A percentile compares a stretch with the other conserved stretches of the same genome.
Evolutionary conservation across 257 asterid species (phyloP).

Genomic region (Nicotiana benthamiana): DNA sequence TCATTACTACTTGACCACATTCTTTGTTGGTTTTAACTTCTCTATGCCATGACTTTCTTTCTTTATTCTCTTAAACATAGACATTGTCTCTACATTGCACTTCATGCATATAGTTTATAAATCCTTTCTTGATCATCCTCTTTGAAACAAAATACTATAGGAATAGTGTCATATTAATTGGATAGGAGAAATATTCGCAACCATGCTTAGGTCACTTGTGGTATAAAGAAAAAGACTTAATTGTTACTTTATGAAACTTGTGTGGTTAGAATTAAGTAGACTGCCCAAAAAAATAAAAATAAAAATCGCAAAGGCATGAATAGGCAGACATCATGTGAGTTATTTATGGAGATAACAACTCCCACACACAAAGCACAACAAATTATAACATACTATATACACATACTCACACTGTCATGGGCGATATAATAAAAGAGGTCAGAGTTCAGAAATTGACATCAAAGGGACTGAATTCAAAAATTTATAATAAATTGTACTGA

Average conservation of each 20-base stretch:
- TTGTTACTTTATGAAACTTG: background rate
- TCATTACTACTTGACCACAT: too few relatives aligned
- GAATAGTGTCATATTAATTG: background rate
- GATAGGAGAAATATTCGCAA: background rate
- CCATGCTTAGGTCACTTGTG: background rate
- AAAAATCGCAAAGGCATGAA: background rate
- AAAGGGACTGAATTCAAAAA: background rate
- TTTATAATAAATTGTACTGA: background rate
- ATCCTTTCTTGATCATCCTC: background rate
- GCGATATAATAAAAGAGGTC: background rate
- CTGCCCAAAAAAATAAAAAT: background rate
- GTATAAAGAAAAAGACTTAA: background rate
- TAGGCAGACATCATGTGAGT: constrained; percentile 9
- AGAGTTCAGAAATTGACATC: background rate
- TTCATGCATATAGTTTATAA: background rate
- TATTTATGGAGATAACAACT: background rate
- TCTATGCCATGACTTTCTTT: background rate
- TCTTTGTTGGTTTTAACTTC: too few relatives aligned
- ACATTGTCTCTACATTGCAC: background rate
- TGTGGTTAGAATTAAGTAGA: background rate
- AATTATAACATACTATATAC: background rate
- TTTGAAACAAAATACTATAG: background rate
- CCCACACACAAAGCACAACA: background rate
- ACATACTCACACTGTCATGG: background rate
- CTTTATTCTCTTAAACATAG: background rate